Conservation (phyloP, 306 rosid genomes). For the Cucurbita ficifolia region DNA sequence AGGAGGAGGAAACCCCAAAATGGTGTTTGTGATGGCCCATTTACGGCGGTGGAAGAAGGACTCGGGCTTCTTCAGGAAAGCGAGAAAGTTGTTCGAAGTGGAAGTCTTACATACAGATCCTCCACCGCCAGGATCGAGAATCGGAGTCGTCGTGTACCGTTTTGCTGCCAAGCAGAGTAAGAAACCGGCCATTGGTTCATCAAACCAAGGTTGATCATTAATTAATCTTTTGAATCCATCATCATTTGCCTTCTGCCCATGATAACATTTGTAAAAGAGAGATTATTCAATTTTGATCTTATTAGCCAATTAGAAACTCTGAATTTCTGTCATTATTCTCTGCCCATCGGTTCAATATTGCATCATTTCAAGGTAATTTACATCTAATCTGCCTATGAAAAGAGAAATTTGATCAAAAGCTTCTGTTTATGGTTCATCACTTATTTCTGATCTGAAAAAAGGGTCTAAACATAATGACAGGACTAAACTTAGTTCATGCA, state of each 20-base stretch:
- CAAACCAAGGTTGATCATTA: not conserved
- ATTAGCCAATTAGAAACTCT: not conserved
- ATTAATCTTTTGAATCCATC: not conserved
- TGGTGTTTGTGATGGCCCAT: conserved; percentile 73
- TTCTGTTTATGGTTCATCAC: not conserved
- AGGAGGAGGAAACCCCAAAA: conserved; percentile 13
- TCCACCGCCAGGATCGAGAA: conserved; percentile 46
- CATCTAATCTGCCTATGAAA: not conserved
- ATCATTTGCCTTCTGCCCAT: not conserved
- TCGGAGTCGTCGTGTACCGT: conserved; percentile 62
- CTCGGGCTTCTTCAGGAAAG: conserved; percentile 63
- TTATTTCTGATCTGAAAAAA: too few species aligned
- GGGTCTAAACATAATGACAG: not conserved
- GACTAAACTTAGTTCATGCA: not conserved
- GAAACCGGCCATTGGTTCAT: not conserved
- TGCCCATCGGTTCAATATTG: not conserved
- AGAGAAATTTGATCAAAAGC: not conserved
- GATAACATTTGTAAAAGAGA: not conserved
- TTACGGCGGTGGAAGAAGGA: conserved; percentile 87
- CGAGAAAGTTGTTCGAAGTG: conserved; percentile 44
- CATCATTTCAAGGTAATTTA: not conserved
- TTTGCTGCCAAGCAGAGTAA: conserved; percentile 21
- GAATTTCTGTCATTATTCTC: not conserved
- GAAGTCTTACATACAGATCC: conserved; percentile 39
- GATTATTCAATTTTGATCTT: not conserved